Base-by-base conservation (phyloP, 1,284 basidiomycete species). In the Microbotryum silenes-acaulis region DNA sequence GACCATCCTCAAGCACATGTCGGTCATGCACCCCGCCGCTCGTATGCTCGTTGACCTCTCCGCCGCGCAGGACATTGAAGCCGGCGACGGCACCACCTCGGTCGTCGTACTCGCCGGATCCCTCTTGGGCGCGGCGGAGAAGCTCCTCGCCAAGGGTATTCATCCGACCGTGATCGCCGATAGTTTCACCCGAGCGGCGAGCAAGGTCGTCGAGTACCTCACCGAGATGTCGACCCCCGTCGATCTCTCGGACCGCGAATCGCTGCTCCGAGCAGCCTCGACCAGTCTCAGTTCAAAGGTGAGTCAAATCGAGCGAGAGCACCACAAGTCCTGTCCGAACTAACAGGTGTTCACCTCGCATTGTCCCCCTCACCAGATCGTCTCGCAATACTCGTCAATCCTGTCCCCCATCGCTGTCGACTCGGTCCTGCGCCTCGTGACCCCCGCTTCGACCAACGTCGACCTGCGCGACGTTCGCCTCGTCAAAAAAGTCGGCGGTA, bases 41-140 rank as follows among this genome's bases (percentile, higher is more conserved):
- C 89, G 94, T 77, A 99, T 99, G 96, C 83, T 97, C 55, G 96
- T 98, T 65, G 96, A 99, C 79, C 82, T 99, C 33, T 97, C 94
- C 53, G 88, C 89, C 60, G 96, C 96, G 23, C 96, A 99, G 81
- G 96, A 99, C 77, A 85, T 98, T 57, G 96, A 98, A 77, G 96
- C 96, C 25, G 96, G 96, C 66, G 96, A 99, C 77, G 96, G 96
- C 27, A 99, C 96, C n/a, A 99, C 96, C 14, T 89, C 88, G 47
- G 96, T 99, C 25, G 96, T 99, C 50, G 92, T 99, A 23, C 81
- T 98, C 47, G 96, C 96, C 44, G 96, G 96, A 57, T 89, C 86
- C 72, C 79, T 99, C 51, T 81, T 99, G 4, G 87, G 88, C 54
- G 93, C 93, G 29, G 93, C 96, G 25, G 96, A 99, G 79, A 97